These are phyloP conservation scores for Singerocomus inundabilis DNA, from an alignment of 1,284 basidiomycete genomes.

Conservation along the genomic window DNA sequence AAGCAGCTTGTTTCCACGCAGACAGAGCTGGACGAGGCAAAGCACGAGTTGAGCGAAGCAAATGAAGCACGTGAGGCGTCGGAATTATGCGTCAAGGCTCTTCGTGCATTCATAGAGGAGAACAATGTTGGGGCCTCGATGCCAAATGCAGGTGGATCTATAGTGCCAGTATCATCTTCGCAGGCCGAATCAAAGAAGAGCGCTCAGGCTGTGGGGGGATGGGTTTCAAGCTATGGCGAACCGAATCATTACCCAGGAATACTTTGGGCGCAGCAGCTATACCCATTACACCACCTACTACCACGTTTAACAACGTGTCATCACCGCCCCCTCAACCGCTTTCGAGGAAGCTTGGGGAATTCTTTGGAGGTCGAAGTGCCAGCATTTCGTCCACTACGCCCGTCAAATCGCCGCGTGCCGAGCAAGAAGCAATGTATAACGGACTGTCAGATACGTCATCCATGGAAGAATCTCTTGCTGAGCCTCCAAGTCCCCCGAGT, in stretches of 20 bases:
- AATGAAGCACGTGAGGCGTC: conserved; percentile 84
- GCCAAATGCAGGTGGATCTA: conserved; percentile 15
- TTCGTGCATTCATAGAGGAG: conserved; percentile 84
- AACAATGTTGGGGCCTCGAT: conserved; percentile 52
- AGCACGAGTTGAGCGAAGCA: conserved; percentile 68
- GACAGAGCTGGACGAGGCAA: conserved; percentile 59
- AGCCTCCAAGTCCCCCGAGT: conserved; percentile 54
- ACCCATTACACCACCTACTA: conserved; percentile 33
- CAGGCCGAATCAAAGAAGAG: conserved; percentile 44
- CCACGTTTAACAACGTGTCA: conserved; percentile 15
- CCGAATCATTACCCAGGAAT: conserved; percentile 34
- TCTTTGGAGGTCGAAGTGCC: conserved; percentile 56
- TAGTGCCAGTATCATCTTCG: conserved; percentile 13
- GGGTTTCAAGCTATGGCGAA: conserved; percentile 69
- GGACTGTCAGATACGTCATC: conserved; percentile 56
- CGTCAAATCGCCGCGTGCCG: conserved; percentile 31
- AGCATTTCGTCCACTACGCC: conserved; percentile 47
- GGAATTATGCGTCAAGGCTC: conserved; percentile 79
- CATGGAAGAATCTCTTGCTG: conserved; percentile 40
- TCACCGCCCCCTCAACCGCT: conserved; percentile 40
- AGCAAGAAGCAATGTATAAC: conserved; percentile 44
- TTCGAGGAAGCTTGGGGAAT: conserved; percentile 62
- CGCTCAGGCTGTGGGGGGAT: conserved; percentile 34
- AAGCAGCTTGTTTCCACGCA: conserved; percentile 60
- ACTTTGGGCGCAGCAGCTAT: conserved; percentile 25